Evolutionary conservation across 495 filamentous ascomycete species (phyloP).

Genomic region (Penicillium chermesinum): DNA sequence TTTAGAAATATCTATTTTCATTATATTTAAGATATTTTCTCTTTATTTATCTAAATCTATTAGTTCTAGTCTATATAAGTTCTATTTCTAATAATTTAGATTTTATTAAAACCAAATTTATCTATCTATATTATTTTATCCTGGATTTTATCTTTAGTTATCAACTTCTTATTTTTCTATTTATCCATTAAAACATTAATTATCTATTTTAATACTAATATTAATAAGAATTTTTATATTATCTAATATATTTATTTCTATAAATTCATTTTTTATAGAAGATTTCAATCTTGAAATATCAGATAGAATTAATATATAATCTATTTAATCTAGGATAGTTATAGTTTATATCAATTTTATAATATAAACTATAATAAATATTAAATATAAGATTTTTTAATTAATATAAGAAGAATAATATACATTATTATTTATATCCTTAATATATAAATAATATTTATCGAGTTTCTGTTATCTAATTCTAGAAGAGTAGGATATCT

Average conservation of each 20-base stretch:
- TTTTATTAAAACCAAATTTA: not conserved
- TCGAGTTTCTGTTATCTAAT: no score
- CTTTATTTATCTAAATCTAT: not conserved
- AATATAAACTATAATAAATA: no score
- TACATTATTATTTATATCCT: no score
- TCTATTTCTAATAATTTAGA: not conserved
- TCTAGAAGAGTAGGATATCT: no score
- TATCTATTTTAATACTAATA: not conserved
- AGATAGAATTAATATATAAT: no score
- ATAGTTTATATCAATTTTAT: no score
- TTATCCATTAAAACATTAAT: not conserved
- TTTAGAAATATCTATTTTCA: not conserved
- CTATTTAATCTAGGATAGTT: no score
- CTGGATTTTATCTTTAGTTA: constrained; percentile 10
- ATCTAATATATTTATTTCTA: not conserved
- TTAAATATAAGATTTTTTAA: no score
- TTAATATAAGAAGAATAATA: no score
- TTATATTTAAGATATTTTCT: not conserved
- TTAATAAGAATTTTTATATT: not conserved
- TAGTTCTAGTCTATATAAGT: not conserved
- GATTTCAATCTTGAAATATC: no score
- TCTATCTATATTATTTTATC: constrained; percentile 4
- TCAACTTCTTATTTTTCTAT: not conserved
- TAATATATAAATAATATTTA: no score
- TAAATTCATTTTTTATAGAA: no score